Evolutionary conservation across 129 eudicot genomes (phyloP), one percentile per base, ranked within the genome.

Genomic region (Saussurea involucrata): DNA sequence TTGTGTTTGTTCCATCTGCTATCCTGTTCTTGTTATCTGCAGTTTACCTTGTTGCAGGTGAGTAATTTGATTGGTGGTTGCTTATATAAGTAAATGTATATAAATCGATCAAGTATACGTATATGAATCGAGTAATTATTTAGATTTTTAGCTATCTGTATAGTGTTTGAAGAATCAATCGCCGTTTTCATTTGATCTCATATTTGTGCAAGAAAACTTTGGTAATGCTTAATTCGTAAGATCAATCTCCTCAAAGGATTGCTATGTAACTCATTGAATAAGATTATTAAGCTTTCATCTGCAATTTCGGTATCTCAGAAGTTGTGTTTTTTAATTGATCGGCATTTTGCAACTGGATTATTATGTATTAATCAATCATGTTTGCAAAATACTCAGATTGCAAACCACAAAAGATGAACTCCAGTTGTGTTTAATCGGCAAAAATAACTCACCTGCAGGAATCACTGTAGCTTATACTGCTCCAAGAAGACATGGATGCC

Each of bases 401-500:
- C 15, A 40, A 40, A 40, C 49, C 15, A 40, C 49, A 40, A 13
- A 46, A 46, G 57, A 15, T 46, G 57, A 46, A 49, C 21, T 49
- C 60, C 5, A 49, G 55, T 21, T 4, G 27, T 24, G 33, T 31
- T 18, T 57, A n/a, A 29, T 72, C 46, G 34, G 36, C 37, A 22
- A 74, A 49, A 49, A 17, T 49, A 17, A 49, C 7, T 17, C 21
- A 49, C 6, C 0, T 87, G 78, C 83, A 90, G 96, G 96, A 66
- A 81, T 90, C 11, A 29, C 77, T 57, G 92, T 90, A 44, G 92
- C 96, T 71, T 85, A 83, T 79, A 63, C 87, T 81, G 97, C 92
- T 76, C 90, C 95, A 29, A 69, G 60, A 77, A 82, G 90, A 78
- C 90, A 92, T 83, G 90, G 90, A 74, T 92, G 90, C 83, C 77